A percentile compares a stretch with the other conserved stretches of the same genome.
Conservation (phyloP, 306 rosid genomes). For the Canavalia gladiata region DNA sequence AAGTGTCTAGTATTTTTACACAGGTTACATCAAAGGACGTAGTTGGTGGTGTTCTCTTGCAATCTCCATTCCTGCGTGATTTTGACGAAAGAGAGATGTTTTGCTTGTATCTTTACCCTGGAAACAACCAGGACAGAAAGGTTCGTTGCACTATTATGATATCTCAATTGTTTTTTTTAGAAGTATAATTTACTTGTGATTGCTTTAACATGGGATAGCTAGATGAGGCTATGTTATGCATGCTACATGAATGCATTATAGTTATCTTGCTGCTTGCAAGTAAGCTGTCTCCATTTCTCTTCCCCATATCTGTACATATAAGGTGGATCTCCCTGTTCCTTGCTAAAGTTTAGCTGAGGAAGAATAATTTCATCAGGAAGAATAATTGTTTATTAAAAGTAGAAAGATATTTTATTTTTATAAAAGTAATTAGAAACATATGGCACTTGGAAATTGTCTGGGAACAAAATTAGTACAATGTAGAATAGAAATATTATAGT, state of each 20-base stretch:
- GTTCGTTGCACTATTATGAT: slow-evolving; percentile 55
- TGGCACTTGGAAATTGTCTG: slow-evolving; percentile 12
- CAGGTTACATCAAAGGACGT: slow-evolving; percentile 73
- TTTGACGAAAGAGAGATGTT: slow-evolving; percentile 88
- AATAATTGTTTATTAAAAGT: slow-evolving; percentile 4
- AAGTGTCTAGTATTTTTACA: slow-evolving; percentile 17
- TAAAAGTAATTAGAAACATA: slow-evolving; percentile 23
- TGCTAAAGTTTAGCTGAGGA: not conserved
- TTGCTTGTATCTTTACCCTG: slow-evolving; percentile 80
- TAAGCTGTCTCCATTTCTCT: slow-evolving; percentile 15
- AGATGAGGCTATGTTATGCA: slow-evolving; percentile 31
- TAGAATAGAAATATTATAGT: slow-evolving; percentile 27
- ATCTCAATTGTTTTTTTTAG: not conserved
- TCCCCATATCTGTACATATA: slow-evolving; percentile 14
- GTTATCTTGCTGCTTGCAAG: slow-evolving; percentile 32
- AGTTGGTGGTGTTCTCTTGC: slow-evolving; percentile 80
- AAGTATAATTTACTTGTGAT: not conserved
- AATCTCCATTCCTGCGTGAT: slow-evolving; percentile 87
- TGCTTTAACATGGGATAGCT: slow-evolving; percentile 33
- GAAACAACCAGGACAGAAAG: slow-evolving; percentile 64
- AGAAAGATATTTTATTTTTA: slow-evolving; percentile 27
- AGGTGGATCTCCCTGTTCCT: slow-evolving; percentile 24
- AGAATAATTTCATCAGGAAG: slow-evolving; percentile 18
- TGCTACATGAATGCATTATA: slow-evolving; percentile 11
- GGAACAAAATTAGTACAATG: slow-evolving; percentile 9